Base-by-base conservation (phyloP, 345 rosid genomes). In the Hibiscus mutabilis region DNA sequence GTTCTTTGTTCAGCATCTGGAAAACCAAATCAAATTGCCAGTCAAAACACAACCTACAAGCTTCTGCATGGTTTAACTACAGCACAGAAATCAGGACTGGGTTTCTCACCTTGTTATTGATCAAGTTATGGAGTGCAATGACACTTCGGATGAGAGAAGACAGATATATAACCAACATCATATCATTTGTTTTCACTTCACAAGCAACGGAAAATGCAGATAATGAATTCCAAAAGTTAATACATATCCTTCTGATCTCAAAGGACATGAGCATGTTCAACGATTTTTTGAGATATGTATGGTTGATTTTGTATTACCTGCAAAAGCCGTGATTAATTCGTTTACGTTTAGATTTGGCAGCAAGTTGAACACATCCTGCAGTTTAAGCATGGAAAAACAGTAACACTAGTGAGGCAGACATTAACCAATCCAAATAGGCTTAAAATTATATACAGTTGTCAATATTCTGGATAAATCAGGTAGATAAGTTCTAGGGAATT, bases 121-220 rank as follows among this genome's bases (percentile, higher is more conserved):
- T 94, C 93, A 90, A 87, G 85, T 90, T 94, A 79, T 94, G 97
- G 49, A 94, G 93, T 0, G 98, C 99, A 51, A 94, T 86, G 42
- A 87, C 87, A 64, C 91, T 85, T 72, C 94, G 79, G 62, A 85
- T 85, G 60, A 89, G 87, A 52, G 91, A 89, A 1, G 94, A 86
- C 18, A 89, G 86, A 74, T 87, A 87, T 55, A 84, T 87, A 58
- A 89, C 94, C 77, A 89, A 69, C 94, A 89, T 89, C 94, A 87
- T 87, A 78, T 85, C 94, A 79, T 89, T 87, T 35, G 91, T 89
- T 85, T 87, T 89, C 51, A 89, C 91, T 89, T 85, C 74, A 71
- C 6, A 60, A 57, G 10, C 18, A 2, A 15, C 3, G 5, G 51
- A 37, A 16, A 60, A 58, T 15, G 2, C 10, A 4, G 67, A 60